Percentiles rank a stretch among this genome's conserved stretches.
Conservation (phyloP, 805 yeast species). For the Lipomyces kockii region DNA sequence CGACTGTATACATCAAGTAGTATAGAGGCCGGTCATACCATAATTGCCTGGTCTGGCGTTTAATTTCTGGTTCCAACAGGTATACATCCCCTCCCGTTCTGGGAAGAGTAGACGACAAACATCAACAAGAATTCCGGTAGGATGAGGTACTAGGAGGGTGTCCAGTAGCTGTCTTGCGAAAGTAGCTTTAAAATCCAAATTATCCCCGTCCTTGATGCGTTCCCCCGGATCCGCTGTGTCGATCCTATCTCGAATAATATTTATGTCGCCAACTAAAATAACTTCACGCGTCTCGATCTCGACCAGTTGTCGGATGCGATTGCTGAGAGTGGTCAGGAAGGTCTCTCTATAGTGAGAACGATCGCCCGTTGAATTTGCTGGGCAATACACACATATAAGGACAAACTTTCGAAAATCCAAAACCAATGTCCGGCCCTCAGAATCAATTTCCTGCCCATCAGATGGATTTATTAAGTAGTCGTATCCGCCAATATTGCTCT, state of each 20-base stretch:
- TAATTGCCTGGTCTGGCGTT: conserved; percentile 77
- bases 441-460: conserved; percentile 59
- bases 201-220: conserved; percentile 47
- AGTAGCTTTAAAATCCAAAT: conserved; percentile 33
- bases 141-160: conserved; percentile 25
- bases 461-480: conserved; percentile 40
- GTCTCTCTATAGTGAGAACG: conserved; percentile 59
- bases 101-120: conserved; percentile 57
- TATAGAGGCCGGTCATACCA: conserved; percentile 20
- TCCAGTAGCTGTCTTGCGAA: conserved; percentile 29
- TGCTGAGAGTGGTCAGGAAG: conserved; percentile 63
- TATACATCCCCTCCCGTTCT: conserved; percentile 67
- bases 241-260: conserved; percentile 75
- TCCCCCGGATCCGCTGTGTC: conserved; percentile 78
- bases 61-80: conserved; percentile 87
- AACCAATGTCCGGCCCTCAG: conserved; percentile 83
- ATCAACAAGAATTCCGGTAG: conserved; percentile 31
- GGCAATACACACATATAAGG: conserved; percentile 74
- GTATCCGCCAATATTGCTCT: conserved; percentile 37
- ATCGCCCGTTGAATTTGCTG: conserved; percentile 83
- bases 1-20: not conserved
- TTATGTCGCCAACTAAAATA: conserved; percentile 85
- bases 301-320: conserved; percentile 63
- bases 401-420: conserved; percentile 61
- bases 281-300: conserved; percentile 64